Conservation (phyloP, 2,329 filamentous ascomycete species). For the Akanthomyces uredinophilus region DNA sequence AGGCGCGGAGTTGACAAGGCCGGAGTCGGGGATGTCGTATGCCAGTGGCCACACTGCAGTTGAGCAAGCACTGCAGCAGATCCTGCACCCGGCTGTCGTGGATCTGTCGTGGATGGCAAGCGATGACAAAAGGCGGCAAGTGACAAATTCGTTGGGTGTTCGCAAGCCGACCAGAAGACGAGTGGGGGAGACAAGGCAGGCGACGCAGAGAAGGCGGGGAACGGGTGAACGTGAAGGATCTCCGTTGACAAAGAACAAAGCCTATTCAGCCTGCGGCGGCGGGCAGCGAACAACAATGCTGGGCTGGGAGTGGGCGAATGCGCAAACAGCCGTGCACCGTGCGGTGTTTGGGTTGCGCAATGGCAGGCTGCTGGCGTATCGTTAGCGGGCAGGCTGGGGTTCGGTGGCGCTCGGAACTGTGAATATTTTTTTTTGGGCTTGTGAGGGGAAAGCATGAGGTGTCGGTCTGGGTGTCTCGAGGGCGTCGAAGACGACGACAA, state of each 20-base stretch:
- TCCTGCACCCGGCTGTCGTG: neutral
- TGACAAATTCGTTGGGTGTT: neutral
- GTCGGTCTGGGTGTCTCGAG: slow-evolving; percentile 3
- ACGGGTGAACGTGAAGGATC: neutral
- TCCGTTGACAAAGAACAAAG: slow-evolving; percentile 5
- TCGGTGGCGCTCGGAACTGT: neutral
- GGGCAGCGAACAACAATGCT: neutral
- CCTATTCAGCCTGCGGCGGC: neutral
- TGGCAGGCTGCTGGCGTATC: neutral
- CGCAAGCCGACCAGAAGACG: neutral
- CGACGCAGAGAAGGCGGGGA: slow-evolving; percentile 6
- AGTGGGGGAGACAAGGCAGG: neutral
- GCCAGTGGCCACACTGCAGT: neutral
- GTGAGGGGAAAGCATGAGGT: slow-evolving; percentile 14
- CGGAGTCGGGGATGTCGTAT: neutral
- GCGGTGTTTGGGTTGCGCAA: slow-evolving; percentile 3
- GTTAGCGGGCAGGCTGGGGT: neutral
- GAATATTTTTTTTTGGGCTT: neutral
- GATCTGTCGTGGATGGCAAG: neutral
- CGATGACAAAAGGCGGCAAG: neutral
- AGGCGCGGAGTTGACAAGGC: neutral
- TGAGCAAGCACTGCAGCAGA: neutral
- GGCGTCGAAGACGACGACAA: neutral
- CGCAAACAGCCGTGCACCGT: neutral
- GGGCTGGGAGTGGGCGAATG: neutral